Evolutionary conservation across 306 rosid species (phyloP).

Genomic region (Rosa rugosa): DNA sequence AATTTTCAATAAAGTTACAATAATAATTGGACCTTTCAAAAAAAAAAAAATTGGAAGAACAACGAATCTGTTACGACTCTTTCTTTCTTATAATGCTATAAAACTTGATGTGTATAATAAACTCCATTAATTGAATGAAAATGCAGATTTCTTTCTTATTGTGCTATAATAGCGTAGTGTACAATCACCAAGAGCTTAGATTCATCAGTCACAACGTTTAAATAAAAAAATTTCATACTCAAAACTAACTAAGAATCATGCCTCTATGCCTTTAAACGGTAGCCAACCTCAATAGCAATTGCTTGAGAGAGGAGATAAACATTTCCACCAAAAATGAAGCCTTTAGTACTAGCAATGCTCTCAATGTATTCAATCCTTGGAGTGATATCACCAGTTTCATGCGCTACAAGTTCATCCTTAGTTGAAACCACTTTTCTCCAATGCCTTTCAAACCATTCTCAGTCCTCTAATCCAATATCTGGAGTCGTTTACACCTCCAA

Average conservation of each 20-base stretch:
- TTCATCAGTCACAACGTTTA: neutral
- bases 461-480: constrained; percentile 26
- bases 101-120: too few species aligned
- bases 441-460: constrained; percentile 40
- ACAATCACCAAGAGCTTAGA: neutral
- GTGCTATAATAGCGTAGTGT: neutral
- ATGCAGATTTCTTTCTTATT: too few species aligned
- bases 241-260: neutral
- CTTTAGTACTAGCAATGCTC: neutral
- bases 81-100: too few species aligned
- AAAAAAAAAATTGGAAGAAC: too few species aligned
- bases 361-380: neutral
- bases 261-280: neutral
- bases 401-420: constrained; percentile 16
- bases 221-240: neutral
- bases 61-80: too few species aligned
- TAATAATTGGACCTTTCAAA: too few species aligned
- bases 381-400: constrained; percentile 18
- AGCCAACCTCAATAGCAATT: neutral
- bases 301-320: neutral
- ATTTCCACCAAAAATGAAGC: neutral
- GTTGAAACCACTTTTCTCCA: constrained; percentile 28
- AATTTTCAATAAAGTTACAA: too few species aligned
- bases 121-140: too few species aligned
- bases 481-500: constrained; percentile 34